phyloP scores from a whole-genome alignment of 495 filamentous ascomycete species.

The Tetracladium marchalianum region DNA sequence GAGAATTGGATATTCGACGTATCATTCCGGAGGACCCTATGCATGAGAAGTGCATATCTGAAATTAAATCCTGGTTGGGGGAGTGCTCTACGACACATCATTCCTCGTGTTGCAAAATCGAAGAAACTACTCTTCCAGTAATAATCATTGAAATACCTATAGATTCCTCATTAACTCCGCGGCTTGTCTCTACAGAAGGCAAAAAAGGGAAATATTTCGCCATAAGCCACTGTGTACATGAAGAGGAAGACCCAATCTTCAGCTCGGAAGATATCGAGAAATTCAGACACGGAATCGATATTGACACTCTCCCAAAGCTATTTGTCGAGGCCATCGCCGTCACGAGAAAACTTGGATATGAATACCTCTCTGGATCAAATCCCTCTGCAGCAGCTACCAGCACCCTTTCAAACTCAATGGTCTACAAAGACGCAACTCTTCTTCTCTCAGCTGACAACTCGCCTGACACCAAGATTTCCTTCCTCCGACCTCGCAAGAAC shows the following conservation, averaged over 20 bases:
- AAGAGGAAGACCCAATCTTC: background rate
- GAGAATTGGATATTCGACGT: background rate
- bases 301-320: conserved; percentile 12
- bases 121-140: background rate
- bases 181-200: background rate
- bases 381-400: conserved; percentile 22
- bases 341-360: conserved; percentile 7
- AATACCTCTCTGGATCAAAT: conserved; percentile 23
- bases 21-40: conserved; percentile 1
- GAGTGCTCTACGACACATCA: background rate
- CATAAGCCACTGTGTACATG: background rate
- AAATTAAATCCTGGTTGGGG: background rate
- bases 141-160: conserved; percentile 1
- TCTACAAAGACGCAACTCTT: conserved; percentile 15
- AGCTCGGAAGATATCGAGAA: background rate
- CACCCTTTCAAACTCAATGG: conserved; percentile 9
- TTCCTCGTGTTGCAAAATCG: too few relatives aligned
- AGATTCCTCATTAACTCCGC: background rate
- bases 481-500: conserved; percentile 1
- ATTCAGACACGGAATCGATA: conserved; percentile 5
- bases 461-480: conserved; percentile 1
- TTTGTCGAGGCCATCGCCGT: conserved; percentile 15
- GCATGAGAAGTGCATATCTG: background rate
- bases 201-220: background rate
- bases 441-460: conserved; percentile 13